A percentile compares a stretch with the other conserved stretches of the same genome.
Conservation (phyloP, 441 rosid species). For the Hypseocharis bilobata region DNA sequence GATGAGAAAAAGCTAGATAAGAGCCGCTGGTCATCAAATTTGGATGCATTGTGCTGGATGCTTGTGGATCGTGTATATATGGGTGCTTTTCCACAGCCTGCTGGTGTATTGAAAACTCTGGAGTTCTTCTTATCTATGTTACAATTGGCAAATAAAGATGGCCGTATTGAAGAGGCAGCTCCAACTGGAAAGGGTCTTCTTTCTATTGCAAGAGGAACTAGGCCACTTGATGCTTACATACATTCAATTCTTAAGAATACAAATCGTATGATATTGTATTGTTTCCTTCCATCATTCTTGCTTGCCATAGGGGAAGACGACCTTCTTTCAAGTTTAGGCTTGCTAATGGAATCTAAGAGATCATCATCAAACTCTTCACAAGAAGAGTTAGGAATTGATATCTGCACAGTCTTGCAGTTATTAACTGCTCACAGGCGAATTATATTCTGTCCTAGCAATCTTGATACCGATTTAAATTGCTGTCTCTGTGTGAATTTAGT, state of each 20-base stretch:
- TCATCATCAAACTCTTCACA: constrained; percentile 35
- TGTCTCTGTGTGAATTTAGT: constrained; percentile 87
- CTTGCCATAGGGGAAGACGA: constrained; percentile 76
- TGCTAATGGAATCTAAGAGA: constrained; percentile 62
- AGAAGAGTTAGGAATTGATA: constrained; percentile 77
- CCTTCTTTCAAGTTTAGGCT: constrained; percentile 69
- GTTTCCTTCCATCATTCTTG: constrained; percentile 94
- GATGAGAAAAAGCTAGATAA: constrained; percentile 84
- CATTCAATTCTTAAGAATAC: constrained; percentile 90
- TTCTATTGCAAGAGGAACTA: constrained; percentile 74
- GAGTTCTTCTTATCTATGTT: constrained; percentile 98
- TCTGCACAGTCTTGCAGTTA: constrained; percentile 77
- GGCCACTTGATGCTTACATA: constrained; percentile 83
- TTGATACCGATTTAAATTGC: constrained; percentile 89
- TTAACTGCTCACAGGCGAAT: constrained; percentile 84
- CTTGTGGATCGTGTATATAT: constrained; percentile 93
- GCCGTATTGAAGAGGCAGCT: constrained; percentile 84
- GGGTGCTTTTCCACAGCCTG: constrained; percentile 95
- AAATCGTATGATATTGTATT: constrained; percentile 79
- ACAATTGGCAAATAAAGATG: constrained; percentile 95
- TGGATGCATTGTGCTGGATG: constrained; percentile 94
- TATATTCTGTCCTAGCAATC: constrained; percentile 91
- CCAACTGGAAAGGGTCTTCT: constrained; percentile 88
- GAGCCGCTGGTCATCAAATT: constrained; percentile 82
- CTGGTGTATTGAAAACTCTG: constrained; percentile 65